Base-by-base conservation (phyloP, 768 basidiomycete genomes). In the Phlegmacium glaucopus region DNA sequence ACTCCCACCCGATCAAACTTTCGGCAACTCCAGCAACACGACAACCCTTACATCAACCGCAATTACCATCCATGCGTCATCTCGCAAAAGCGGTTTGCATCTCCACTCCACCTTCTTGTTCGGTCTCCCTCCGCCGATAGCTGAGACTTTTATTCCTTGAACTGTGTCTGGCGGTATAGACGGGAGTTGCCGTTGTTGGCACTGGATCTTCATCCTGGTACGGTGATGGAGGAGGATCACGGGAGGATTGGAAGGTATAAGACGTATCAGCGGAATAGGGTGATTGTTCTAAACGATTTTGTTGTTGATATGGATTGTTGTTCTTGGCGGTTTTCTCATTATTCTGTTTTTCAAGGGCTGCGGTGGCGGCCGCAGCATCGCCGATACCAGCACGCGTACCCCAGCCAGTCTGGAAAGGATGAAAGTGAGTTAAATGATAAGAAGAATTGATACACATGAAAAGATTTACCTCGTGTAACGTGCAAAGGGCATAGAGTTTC, bases 361-460 rank as follows among this genome's bases (percentile, higher is more conserved):
- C 80, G 2, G 87, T 88, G 42, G 89, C 88, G 30, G 83, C 81
- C 0, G 82, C 72, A 1, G 83, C 82, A 72, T 93, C 88, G 61
- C 90, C 90, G 58, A 94, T 90, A 70, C 93, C 92, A 6, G 93
- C 82, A 65, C 92, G 86, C n/a, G 92, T 96, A 36, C 93, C 93
- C 93, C 92, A 95, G 35, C 87, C 92, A 61, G 90, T 94, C 84
- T 90, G 49, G 42, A 50, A 9, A 34, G 37, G 22, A 22, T 35
- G 27, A 43, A 38, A 32, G 18, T 44, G 16, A 43, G 42, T 37
- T 34, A 28, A 44, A 22, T 22, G 22, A 22, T 22, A 22, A 22
- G 22, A 25, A 49, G 29, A 32, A 18, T 25, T n/a, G 32, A 44
- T 4, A 49, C 16, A 18, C 15, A 26, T 39, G 42, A 49, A 16